These are phyloP conservation scores for Kregervanrija pseudodelftensis DNA, from an alignment of 805 yeast genomes.

Conservation along the genomic window DNA sequence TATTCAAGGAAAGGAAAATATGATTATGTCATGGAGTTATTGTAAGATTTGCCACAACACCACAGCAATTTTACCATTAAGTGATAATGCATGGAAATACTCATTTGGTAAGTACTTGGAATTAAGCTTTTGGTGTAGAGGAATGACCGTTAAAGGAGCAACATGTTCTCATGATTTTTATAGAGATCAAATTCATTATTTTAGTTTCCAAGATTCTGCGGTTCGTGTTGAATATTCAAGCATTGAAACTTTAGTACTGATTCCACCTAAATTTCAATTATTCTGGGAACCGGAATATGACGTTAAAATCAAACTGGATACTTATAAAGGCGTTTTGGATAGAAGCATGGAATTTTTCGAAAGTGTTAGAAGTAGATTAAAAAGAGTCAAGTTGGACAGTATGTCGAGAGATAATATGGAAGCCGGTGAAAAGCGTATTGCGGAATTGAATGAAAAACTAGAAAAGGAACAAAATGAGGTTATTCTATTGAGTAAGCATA, in stretches of 20 bases:
- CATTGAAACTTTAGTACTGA: slow-evolving; percentile 71
- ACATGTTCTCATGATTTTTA: slow-evolving; percentile 75
- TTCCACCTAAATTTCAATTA: slow-evolving; percentile 66
- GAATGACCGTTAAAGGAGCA: slow-evolving; percentile 47
- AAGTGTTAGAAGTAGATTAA: slow-evolving; percentile 62
- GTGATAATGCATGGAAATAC: slow-evolving; percentile 80
- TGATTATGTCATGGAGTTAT: slow-evolving; percentile 83
- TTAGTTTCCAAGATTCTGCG: slow-evolving; percentile 72
- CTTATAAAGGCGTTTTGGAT: slow-evolving; percentile 44
- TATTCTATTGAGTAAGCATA: slow-evolving; percentile 36
- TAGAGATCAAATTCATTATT: slow-evolving; percentile 75
- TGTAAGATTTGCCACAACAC: slow-evolving; percentile 73
- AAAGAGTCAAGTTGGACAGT: slow-evolving; percentile 71
- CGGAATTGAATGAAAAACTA: slow-evolving; percentile 48
- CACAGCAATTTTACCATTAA: slow-evolving; percentile 75
- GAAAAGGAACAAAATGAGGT: slow-evolving; percentile 44
- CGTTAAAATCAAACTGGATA: slow-evolving; percentile 59
- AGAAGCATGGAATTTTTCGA: slow-evolving; percentile 59
- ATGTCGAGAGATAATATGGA: slow-evolving; percentile 51
- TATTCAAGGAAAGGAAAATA: slow-evolving; percentile 54
- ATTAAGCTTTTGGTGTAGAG: slow-evolving; percentile 69
- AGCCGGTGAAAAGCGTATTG: slow-evolving; percentile 56
- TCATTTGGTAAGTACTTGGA: slow-evolving; percentile 94
- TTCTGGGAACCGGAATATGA: slow-evolving; percentile 68
- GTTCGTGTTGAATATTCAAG: slow-evolving; percentile 71